phyloP scores from a whole-genome alignment of 306 rosid species.

The Fragaria nilgerrensis region DNA sequence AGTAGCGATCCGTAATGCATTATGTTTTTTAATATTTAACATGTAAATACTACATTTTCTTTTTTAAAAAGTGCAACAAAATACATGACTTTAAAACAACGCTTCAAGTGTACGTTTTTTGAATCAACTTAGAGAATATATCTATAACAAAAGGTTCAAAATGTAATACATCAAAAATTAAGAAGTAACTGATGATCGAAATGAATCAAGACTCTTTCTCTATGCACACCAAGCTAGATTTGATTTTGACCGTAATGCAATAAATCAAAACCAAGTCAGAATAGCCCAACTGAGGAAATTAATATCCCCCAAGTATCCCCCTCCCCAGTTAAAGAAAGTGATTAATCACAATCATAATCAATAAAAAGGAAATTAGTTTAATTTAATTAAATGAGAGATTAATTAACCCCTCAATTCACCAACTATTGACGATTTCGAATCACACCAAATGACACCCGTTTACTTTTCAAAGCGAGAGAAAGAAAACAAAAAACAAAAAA shows the following conservation, averaged over 20 bases:
- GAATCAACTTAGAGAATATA: too few relatives aligned
- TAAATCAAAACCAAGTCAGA: not conserved
- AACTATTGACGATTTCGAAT: not conserved
- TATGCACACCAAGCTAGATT: not conserved
- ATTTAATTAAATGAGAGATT: not conserved
- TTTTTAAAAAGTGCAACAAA: not conserved
- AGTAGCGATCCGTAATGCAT: not conserved
- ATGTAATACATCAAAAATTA: too few relatives aligned
- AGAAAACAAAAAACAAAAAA: not conserved
- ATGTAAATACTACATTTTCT: not conserved
- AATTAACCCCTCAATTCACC: not conserved
- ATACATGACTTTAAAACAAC: too few relatives aligned
- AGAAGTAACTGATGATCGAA: too few relatives aligned
- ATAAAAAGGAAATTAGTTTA: not conserved
- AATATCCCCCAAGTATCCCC: not conserved
- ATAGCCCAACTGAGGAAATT: not conserved
- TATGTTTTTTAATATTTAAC: not conserved
- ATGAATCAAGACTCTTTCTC: too few relatives aligned
- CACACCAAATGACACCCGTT: constrained; percentile 21
- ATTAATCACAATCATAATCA: not conserved
- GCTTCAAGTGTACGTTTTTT: too few relatives aligned
- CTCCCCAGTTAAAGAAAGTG: not conserved
- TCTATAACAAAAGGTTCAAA: too few relatives aligned
- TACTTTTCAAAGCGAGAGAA: constrained; percentile 13
- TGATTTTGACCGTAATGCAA: not conserved